Base-by-base conservation (phyloP, 1,284 basidiomycete species). In the Leccinum subrobustum region DNA sequence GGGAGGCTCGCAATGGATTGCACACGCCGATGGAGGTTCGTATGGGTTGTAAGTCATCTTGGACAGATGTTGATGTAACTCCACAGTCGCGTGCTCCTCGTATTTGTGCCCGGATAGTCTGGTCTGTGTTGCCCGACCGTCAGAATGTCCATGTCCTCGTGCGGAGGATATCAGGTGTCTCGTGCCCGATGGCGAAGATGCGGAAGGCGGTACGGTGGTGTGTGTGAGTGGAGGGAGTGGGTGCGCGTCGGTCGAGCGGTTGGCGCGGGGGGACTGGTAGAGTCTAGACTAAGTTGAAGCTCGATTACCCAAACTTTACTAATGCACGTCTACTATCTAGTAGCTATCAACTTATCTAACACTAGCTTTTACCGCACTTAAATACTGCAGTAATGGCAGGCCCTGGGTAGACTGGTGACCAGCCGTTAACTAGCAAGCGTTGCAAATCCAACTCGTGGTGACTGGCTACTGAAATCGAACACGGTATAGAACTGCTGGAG, bases 51-150 rank as follows among this genome's bases (percentile, higher is more conserved):
- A 16, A 12, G 20, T n/a, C 35, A 25, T 35, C 23, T 23, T 3
- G 20, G 50, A 1, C 44, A 18, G 18, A 52, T n/a, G 59, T 50
- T 59, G 18, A 61, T 31, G 47, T 33, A 47, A n/a, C 51, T 35
- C 54, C 29, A n/a, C 63, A 87, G 85, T 85, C n/a, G 70, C 79
- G 37, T 87, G 86, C 64, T 78, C 84, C 9, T 75, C 77, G 52
- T 88, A 88, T 67, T 71, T 88, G 27, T 88, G 86, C 68, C 85
- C 86, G 23, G 74, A 77, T 39, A 87, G 84, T n/a, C 72, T 87
- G 52, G 78, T 81, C 57, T 88, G 86, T 58, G 86, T 87, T 16
- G 63, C 68, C 6, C 75, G 70, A 56, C 86, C 86, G 6, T 71
- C 69, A 39, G 79, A 85, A 47, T 88, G 86, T 65, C 85, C 86